phyloP scores from a whole-genome alignment of 1,284 basidiomycete species.

The Heterobasidion parviporum region DNA sequence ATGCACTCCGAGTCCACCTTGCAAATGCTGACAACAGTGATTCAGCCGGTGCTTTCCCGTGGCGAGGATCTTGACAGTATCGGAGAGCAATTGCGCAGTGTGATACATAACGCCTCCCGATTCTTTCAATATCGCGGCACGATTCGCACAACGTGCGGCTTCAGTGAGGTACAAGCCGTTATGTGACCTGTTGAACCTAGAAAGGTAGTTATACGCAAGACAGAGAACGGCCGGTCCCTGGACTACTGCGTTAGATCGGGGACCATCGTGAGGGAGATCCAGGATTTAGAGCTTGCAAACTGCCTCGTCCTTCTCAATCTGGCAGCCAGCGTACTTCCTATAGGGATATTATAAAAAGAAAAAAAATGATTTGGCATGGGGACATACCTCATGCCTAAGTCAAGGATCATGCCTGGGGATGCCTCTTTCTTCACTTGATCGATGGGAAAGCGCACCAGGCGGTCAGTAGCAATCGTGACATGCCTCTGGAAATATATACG shows the following conservation, averaged over 20 bases:
- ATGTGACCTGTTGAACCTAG: neutral
- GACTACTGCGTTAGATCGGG: neutral
- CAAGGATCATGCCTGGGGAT: neutral
- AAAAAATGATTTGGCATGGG: neutral
- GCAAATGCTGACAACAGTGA: neutral
- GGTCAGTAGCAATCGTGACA: neutral
- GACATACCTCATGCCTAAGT: neutral
- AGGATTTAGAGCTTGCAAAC: neutral
- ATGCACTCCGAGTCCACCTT: neutral
- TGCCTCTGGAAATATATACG: neutral
- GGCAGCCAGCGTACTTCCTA: neutral
- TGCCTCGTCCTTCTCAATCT: neutral
- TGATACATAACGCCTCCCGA: neutral
- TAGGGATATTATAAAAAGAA: neutral
- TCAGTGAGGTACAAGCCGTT: neutral
- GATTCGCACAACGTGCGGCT: neutral
- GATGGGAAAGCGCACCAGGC: neutral
- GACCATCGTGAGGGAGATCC: neutral
- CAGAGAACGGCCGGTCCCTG: neutral
- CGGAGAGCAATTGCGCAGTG: neutral
- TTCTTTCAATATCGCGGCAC: neutral
- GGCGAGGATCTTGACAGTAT: neutral
- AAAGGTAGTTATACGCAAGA: neutral
- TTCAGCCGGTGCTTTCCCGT: neutral
- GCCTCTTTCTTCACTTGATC: neutral